Base-by-base conservation (phyloP, 2,329 filamentous ascomycete genomes). In the Colletotrichum shisoi region DNA sequence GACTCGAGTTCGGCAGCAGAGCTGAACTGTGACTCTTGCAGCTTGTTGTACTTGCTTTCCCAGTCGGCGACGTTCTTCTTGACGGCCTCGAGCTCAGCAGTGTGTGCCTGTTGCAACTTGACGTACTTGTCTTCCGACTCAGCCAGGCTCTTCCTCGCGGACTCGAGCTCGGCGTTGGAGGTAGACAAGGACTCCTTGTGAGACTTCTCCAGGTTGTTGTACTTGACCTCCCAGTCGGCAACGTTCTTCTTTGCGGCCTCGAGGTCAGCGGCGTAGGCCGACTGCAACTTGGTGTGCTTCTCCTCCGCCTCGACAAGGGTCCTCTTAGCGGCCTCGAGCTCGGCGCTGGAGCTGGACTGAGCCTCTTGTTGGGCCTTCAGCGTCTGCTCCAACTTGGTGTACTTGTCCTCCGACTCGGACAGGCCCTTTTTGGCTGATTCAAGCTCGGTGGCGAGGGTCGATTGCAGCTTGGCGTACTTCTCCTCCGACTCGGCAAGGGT, bases 301-400 rank as follows among this genome's bases (percentile, higher is more conserved):
- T 68, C 61, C 62, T 71, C 70, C 62, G 70, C 69, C 39, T 72
- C 72, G 4, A 71, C 64, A 4, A 68, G 21, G 19, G 7, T 49
- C 63, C 59, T 62, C 56, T 63, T 61, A 0, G 52, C 46, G 9
- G 62, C 27, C 44, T 49, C 61, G 12, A 63, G 34, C 56, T 65
- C 62, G 42, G 56, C 37, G 49, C 51, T 74, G 66, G 9, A 68
- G 53, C 8, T 68, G 48, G 56, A 71, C 42, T 68, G 40, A 73
- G 71, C 70, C 76, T 77, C 62, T 76, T 74, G 58, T 74, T 59
- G 7, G 73, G 75, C 71, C 66, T 73, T 72, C 70, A 76, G 75
- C 62, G 72, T 72, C 24, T 72, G 42, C 59, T 69, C 49, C 2
- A 67, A 56, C 24, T 59, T 39, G 39, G 24, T 42, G 51, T 61